Base-by-base conservation (phyloP, 306 rosid species). In the Lathyrus tuberosus region DNA sequence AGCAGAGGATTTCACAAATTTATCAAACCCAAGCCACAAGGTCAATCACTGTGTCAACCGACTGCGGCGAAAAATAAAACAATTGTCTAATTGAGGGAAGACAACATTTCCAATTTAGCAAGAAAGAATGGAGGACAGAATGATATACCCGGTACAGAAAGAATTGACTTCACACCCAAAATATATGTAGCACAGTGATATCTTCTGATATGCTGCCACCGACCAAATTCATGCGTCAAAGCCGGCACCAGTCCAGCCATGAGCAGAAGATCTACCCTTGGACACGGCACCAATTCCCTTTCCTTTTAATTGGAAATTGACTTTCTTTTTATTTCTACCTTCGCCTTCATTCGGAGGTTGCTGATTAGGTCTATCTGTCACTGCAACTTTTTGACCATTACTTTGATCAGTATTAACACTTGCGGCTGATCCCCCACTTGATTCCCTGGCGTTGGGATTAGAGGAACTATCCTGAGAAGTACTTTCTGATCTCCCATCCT, bases 241-340 rank as follows among this genome's bases (percentile, higher is more conserved):
- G 67, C 97, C 98, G 49, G 98, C 82, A 28, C 97, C 98, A 28
- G 96, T 90, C 96, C 97, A 93, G 41, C 91, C 98, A 66, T 93
- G 77, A 35, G 79, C 83, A 8, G 85, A 70, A 78, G 96, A 52
- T 83, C 90, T 90, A 47, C 95, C 89, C 78, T 86, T 89, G 26
- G 93, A 74, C 80, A 83, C 85, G 11, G 86, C 97, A 53, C 96
- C 98, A 33, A 88, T 78, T 84, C 94, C 97, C 80, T 77, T 93
- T 78, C 96, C 98, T 82, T 87, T 88, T 59, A 85, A 78, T 42
- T 86, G 97, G 62, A 82, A 74, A 80, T 84, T 90, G 38, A 49
- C 81, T 80, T 85, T 93, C 94, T 85, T 93, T 75, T 81, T 92
- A 22, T 44, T 86, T 77, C 74, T 84, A 82, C 88, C 95, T 67